Conservation (phyloP, 306 rosid species). For the Biancaea sappan region DNA sequence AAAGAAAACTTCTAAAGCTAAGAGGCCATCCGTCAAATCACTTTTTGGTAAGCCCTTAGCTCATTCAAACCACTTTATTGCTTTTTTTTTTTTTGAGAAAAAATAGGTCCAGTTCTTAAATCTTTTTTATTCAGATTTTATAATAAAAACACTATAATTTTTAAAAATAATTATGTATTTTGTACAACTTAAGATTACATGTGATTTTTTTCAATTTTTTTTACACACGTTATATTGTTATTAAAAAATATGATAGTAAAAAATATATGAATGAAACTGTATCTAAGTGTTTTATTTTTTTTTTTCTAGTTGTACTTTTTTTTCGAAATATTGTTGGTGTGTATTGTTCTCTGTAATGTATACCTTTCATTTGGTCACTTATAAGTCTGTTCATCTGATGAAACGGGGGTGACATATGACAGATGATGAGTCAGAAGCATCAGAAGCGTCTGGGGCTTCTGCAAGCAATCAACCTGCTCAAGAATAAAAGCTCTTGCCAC, state of each 20-base stretch:
- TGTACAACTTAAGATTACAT: no score
- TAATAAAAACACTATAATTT: no score
- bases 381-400: conserved; percentile 22
- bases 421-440: conserved; percentile 61
- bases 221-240: no score
- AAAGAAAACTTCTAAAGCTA: conserved; percentile 72
- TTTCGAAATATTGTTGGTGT: neutral
- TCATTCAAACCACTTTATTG: neutral
- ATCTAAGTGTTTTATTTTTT: no score
- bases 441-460: conserved; percentile 53
- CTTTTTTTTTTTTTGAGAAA: neutral
- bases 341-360: neutral
- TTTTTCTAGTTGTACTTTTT: no score
- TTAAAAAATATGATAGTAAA: no score
- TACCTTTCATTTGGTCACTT: neutral
- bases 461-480: conserved; percentile 35
- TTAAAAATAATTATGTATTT: no score
- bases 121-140: no score
- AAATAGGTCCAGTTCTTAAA: no score
- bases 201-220: no score
- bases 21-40: conserved; percentile 77
- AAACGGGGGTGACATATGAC: conserved; percentile 26
- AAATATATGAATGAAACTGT: no score
- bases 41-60: conserved; percentile 64
- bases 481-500: conserved; percentile 55